Conservation (phyloP, 2,329 filamentous ascomycete genomes). For the Balansia obtecta region DNA sequence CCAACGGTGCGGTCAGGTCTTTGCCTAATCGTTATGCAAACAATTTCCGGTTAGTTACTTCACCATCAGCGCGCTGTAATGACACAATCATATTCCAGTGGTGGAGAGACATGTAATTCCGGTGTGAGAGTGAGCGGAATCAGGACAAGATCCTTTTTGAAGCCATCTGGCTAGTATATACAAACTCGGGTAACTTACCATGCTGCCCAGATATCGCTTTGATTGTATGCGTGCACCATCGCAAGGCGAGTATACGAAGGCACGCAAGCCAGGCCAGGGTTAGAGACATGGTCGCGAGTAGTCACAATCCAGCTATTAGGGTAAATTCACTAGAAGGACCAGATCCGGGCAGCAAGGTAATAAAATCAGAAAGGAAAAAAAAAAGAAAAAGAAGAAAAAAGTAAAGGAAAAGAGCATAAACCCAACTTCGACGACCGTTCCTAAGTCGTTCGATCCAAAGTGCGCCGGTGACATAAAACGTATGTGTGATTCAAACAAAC, state of each 20-base stretch:
- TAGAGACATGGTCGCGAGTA: constrained; percentile 6
- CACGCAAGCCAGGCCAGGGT: constrained; percentile 7
- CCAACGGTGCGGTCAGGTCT: neutral
- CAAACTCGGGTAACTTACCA: constrained; percentile 40
- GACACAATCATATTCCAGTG: neutral
- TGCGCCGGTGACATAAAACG: constrained; percentile 14
- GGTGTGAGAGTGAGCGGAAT: neutral
- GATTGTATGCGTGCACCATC: constrained; percentile 8
- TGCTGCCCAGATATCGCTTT: constrained; percentile 36
- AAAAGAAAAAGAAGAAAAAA: neutral
- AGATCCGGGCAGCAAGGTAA: constrained; percentile 23
- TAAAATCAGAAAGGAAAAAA: constrained; percentile 9
- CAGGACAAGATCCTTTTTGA: constrained; percentile 23
- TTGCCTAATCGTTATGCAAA: neutral
- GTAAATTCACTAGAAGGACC: constrained; percentile 16
- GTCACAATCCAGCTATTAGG: constrained; percentile 11
- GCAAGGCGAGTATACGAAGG: constrained; percentile 10
- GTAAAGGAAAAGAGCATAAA: no score
- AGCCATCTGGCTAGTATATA: constrained; percentile 37
- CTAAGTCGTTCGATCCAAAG: constrained; percentile 9
- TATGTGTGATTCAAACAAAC: constrained; percentile 14
- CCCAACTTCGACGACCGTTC: neutral
- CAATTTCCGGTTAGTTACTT: constrained; percentile 2
- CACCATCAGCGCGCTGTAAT: neutral
- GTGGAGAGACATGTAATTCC: neutral